Evolutionary conservation across 371 early-diverging fungal species (phyloP).

Genomic region (Sporodiniella umbellata): DNA sequence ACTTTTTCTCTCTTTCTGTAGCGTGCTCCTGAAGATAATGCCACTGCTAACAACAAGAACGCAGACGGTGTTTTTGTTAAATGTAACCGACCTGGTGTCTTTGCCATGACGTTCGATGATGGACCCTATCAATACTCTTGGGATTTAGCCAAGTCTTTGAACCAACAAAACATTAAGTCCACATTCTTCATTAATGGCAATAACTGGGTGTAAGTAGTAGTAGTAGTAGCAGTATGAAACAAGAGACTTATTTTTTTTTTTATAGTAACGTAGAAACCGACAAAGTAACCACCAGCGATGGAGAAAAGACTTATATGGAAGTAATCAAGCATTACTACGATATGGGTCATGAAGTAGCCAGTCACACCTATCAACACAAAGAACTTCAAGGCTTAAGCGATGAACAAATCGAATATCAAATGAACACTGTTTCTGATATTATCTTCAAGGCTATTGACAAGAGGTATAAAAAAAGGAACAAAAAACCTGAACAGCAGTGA

Average conservation of each 20-base stretch:
- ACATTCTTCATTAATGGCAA: conserved; percentile 51
- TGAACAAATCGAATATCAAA: conserved; percentile 13
- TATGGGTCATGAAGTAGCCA: conserved; percentile 27
- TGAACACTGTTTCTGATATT: conserved; percentile 14
- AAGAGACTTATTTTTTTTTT: conserved; percentile 19
- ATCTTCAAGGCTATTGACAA: conserved; percentile 11
- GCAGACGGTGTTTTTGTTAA: conserved; percentile 7
- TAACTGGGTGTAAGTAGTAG: conserved; percentile 34
- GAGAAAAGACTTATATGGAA: conserved; percentile 16
- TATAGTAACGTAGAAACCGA: conserved; percentile 16
- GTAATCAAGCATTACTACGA: conserved; percentile 14
- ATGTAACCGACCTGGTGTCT: conserved; percentile 32
- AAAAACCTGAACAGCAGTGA: neutral
- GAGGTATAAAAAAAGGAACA: conserved; percentile 7
- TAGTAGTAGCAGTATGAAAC: conserved; percentile 24
- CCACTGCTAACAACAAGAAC: neutral
- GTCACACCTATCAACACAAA: conserved; percentile 40
- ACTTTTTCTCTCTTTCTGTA: conserved; percentile 6
- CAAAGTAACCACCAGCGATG: conserved; percentile 5
- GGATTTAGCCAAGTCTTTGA: conserved; percentile 31
- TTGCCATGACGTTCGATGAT: conserved; percentile 51
- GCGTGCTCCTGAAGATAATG: neutral
- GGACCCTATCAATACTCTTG: conserved; percentile 37
- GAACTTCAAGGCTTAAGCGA: conserved; percentile 16
- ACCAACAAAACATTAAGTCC: conserved; percentile 28